Conservation (phyloP, 495 filamentous ascomycete genomes). For the Penicillium diatomitis region DNA sequence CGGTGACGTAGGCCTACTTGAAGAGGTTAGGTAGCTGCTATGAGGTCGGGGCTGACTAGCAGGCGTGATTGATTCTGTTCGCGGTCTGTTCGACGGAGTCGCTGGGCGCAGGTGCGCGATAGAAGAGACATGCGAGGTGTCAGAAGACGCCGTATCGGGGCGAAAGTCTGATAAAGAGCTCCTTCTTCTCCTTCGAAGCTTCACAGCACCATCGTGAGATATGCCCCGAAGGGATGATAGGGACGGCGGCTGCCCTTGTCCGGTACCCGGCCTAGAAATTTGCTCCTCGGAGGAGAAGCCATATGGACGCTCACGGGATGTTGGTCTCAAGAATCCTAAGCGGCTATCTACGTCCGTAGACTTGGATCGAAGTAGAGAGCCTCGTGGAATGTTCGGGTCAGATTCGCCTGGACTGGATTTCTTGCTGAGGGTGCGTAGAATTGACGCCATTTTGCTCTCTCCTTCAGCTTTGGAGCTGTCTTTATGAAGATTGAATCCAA, state of each 20-base stretch:
- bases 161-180: constrained; percentile 89
- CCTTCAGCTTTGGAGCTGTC: constrained; percentile 61
- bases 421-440: constrained; percentile 88
- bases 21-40: constrained; percentile 26
- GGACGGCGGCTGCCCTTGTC: constrained; percentile 31
- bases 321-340: constrained; percentile 46
- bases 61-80: constrained; percentile 23
- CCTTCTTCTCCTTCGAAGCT: constrained; percentile 64
- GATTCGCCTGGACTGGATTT: constrained; percentile 52
- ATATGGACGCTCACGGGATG: constrained; percentile 56
- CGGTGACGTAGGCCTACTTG: constrained; percentile 23
- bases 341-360: constrained; percentile 67
- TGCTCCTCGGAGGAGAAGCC: constrained; percentile 34
- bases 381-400: constrained; percentile 49
- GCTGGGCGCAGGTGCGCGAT: constrained; percentile 25
- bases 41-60: constrained; percentile 25
- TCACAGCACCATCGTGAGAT: constrained; percentile 31
- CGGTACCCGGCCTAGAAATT: constrained; percentile 38
- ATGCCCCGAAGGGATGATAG: constrained; percentile 29
- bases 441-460: constrained; percentile 62
- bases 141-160: constrained; percentile 41
- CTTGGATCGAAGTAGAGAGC: constrained; percentile 61
- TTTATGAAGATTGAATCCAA: constrained; percentile 68
- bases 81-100: constrained; percentile 27
- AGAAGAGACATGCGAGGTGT: constrained; percentile 26